Evolutionary conservation across 768 basidiomycete species (phyloP), one percentile per base, ranked within the genome.

Genomic region (Tylopilus sp.): DNA sequence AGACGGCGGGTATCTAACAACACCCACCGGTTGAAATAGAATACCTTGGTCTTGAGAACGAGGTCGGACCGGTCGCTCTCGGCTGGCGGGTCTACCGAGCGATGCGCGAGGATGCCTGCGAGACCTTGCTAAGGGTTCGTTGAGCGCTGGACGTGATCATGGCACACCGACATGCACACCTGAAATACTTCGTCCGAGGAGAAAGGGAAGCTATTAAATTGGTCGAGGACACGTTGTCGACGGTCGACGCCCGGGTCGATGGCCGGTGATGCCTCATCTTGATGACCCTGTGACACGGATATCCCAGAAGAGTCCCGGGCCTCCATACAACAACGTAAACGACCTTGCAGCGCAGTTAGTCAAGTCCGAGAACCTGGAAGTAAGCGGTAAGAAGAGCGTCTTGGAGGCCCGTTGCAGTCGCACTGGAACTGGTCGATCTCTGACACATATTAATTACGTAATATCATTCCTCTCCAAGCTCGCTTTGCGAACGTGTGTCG

Each of bases 11-110:
- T 19, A 53, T 46, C 40, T 51, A 44, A 53, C n/a, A 42, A 48
- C 48, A 48, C 71, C 50, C 52, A 81, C 83, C 72, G 72, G 69
- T 87, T 89, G 68, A 88, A 90, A 70, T 87, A 90, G 64, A 86
- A 90, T 1, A 89, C 75, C 17, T 80, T 75, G 2, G 81, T 80
- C 34, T 76, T 76, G 11, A 79, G 75, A 30, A 84, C 53, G 28
- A 81, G 69, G 24, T 82, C 78, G 14, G 78, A 76, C 50, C 61
- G 69, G 30, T 78, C 72, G 19, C 73, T 74, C 9, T 72, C 65
- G 1, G 76, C 52, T 28, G 66, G 62, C 64, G 62, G 55, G 10
- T 71, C 63, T 30, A 77, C 55, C 4, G 75, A 38, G 31, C 73
- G 73, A 14, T 73, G 76, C 6, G 76, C 65, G 7, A 84, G 56